Evolutionary conservation across 345 rosid genomes (phyloP), one percentile per base, ranked within the genome.

Genomic region (Populus tremula): DNA sequence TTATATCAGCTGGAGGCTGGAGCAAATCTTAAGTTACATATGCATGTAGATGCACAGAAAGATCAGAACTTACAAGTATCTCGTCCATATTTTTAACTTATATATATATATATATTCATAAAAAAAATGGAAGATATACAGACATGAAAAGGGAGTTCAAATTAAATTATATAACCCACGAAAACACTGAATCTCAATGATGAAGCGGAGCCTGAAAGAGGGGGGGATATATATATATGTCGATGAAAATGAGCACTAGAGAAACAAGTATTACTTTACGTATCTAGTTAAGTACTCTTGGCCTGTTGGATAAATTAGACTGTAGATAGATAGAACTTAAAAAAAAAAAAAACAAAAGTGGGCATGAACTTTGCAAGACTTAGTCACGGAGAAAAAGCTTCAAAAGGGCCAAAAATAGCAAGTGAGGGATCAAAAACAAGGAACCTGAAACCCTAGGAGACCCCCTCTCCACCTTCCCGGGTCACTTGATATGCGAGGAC

Each of bases 391-490:
- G 59, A 78, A 81, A 81, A 69, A 36, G 50, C 72, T 36, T 38
- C 73, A 62, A 65, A 38, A 72, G 75, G 64, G 53, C 85, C 82
- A 18, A 76, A 82, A 79, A 73, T 71, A 74, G 89, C 4, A 85
- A 85, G 56, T 54, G 64, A 45, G 67, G 74, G 64, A 69, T 77
- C 85, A 76, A 77, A 77, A 81, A 79, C 82, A 82, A 81, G 86
- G 54, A 82, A 80, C 78, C 83, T 67, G 69, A 78, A 80, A 75
- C 75, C 79, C 70, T 54, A 59, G 53, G 66, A 23, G 25, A 23
- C 3, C 6, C 29, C 64, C 64, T 59, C 29, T 23, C 12, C 6
- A 59, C 64, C 64, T 23, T 23, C 68, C 31, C 61, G 8, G 8
- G 29, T 49, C 54, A 29, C 71, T 64, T 78, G 76, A 53, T 38